phyloP scores from a whole-genome alignment of 1,284 basidiomycete genomes.

The Melampsora americana region DNA sequence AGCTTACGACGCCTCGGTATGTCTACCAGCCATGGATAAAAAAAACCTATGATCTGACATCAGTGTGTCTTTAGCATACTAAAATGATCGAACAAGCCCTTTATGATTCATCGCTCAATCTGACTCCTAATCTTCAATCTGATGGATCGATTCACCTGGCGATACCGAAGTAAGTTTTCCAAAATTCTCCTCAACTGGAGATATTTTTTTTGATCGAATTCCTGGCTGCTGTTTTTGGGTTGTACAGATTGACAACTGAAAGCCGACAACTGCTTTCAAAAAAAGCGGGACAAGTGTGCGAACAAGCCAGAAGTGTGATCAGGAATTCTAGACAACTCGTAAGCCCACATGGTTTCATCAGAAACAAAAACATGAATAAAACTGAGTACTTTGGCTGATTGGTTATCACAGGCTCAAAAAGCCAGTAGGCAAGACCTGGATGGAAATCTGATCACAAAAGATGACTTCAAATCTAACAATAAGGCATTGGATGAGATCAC shows the following conservation, averaged over 20 bases:
- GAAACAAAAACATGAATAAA: neutral
- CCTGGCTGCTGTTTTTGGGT: neutral
- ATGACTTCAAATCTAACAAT: constrained; percentile 32
- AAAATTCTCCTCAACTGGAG: neutral
- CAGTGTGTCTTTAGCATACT: neutral
- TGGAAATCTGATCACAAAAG: constrained; percentile 27
- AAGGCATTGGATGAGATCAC: constrained; percentile 18
- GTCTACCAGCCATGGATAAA: neutral
- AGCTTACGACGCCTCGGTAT: constrained; percentile 19
- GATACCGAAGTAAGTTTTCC: constrained; percentile 13
- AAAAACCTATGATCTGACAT: neutral
- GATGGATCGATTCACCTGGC: constrained; percentile 25
- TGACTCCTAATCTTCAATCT: constrained; percentile 22
- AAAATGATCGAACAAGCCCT: constrained; percentile 29
- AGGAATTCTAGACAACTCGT: constrained; percentile 29
- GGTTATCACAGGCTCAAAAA: constrained; percentile 26
- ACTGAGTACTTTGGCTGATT: neutral
- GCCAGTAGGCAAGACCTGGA: constrained; percentile 15
- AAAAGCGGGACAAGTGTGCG: constrained; percentile 21
- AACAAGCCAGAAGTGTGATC: constrained; percentile 25
- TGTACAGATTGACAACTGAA: constrained; percentile 11
- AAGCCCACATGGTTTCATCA: neutral
- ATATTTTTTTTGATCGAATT: neutral
- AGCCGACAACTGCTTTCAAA: constrained; percentile 8
- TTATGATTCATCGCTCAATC: constrained; percentile 18